Conservation (phyloP, 1,284 basidiomycete genomes). For the Cutaneotrichosporon cyanovorans region DNA sequence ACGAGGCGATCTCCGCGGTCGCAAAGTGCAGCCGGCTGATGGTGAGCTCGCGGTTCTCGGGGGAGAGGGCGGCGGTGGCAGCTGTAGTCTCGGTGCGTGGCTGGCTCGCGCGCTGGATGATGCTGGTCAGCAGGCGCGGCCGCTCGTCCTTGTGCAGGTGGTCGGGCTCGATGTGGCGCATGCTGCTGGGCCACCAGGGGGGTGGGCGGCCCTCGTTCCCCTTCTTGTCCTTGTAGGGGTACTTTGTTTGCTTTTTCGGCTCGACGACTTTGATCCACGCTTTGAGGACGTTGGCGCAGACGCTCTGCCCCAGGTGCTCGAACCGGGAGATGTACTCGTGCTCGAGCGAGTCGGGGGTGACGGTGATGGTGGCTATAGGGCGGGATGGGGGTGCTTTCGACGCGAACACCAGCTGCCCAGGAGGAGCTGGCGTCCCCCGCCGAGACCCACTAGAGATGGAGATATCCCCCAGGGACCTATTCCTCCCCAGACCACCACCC, state of each 20-base stretch:
- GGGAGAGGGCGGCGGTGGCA: constrained; percentile 5
- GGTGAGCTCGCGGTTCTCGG: constrained; percentile 22
- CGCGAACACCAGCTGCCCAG: constrained; percentile 21
- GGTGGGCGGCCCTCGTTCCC: constrained; percentile 49
- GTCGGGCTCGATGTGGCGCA: constrained; percentile 52
- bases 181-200: constrained; percentile 51
- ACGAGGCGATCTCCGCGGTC: constrained; percentile 48
- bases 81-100: constrained; percentile 19
- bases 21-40: constrained; percentile 49
- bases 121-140: constrained; percentile 46
- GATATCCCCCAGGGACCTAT: constrained; percentile 12
- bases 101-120: constrained; percentile 43
- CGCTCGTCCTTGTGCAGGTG: constrained; percentile 51
- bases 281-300: constrained; percentile 52
- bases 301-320: constrained; percentile 48
- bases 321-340: constrained; percentile 42
- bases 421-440: constrained; percentile 2
- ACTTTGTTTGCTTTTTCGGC: constrained; percentile 51
- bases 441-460: constrained; percentile 12
- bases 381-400: constrained; percentile 23
- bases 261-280: constrained; percentile 52
- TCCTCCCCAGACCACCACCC: neutral
- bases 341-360: constrained; percentile 28
- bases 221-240: constrained; percentile 53
- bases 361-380: constrained; percentile 25